Evolutionary conservation across 495 filamentous ascomycete genomes (phyloP).

Genomic region (Penicillium antarcticum): DNA sequence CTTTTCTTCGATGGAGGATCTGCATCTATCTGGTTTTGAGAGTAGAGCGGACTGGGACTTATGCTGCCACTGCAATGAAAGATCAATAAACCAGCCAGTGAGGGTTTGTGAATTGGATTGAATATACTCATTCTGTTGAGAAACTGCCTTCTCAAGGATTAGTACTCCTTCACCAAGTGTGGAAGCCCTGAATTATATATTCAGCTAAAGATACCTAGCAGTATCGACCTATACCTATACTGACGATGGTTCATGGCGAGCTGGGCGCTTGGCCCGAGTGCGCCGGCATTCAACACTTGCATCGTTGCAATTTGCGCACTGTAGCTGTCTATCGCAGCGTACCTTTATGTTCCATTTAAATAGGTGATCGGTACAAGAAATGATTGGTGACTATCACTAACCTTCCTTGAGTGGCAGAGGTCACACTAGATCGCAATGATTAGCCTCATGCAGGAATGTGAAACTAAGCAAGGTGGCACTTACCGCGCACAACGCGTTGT

Average conservation of each 20-base stretch:
- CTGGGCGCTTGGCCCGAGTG: constrained; percentile 6
- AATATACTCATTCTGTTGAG: constrained; percentile 2
- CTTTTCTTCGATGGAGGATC: constrained; percentile 4
- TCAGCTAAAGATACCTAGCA: neutral
- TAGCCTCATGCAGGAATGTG: constrained; percentile 1
- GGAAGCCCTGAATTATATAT: neutral
- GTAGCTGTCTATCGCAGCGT: constrained; percentile 19
- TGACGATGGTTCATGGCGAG: constrained; percentile 8
- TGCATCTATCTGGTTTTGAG: neutral
- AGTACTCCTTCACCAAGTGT: constrained; percentile 13
- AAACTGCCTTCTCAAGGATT: constrained; percentile 13
- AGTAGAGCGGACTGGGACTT: neutral
- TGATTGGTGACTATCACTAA: neutral
- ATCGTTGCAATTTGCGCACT: constrained; percentile 27
- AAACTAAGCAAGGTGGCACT: constrained; percentile 1
- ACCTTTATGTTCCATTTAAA: constrained; percentile 3
- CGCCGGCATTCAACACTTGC: constrained; percentile 20
- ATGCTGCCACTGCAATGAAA: neutral
- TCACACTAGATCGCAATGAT: constrained; percentile 19
- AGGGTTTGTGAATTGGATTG: neutral
- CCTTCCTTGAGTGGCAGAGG: constrained; percentile 25
- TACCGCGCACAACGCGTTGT: constrained; percentile 13
- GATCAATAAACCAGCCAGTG: neutral
- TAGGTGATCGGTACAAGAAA: neutral
- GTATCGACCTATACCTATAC: neutral